These are phyloP conservation scores for Termitomyces sp. DNA, from an alignment of 768 basidiomycete species.

Conservation along the genomic window DNA sequence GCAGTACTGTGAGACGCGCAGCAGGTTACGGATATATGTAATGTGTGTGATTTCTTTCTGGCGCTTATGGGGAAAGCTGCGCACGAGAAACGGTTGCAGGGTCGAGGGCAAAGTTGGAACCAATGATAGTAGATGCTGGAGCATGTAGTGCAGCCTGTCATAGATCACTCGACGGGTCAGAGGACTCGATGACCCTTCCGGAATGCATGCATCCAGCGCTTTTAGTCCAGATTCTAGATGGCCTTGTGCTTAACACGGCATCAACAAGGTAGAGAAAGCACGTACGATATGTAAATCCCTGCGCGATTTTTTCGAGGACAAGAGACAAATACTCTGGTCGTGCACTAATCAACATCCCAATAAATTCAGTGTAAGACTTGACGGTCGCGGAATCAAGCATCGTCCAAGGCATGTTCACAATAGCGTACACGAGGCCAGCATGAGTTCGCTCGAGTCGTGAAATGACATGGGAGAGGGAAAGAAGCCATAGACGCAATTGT, in stretches of 20 bases:
- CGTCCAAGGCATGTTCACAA: slow-evolving; percentile 88
- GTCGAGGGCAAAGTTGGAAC: slow-evolving; percentile 90
- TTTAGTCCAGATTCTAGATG: slow-evolving; percentile 67
- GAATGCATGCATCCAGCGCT: slow-evolving; percentile 48
- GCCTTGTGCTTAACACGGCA: background rate
- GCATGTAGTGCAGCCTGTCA: slow-evolving; percentile 78
- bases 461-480: slow-evolving; percentile 87
- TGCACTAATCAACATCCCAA: slow-evolving; percentile 88
- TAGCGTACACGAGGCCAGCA: slow-evolving; percentile 74
- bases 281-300: slow-evolving; percentile 88
- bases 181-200: slow-evolving; percentile 62
- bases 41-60: slow-evolving; percentile 75
- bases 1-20: slow-evolving; percentile 82
- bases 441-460: slow-evolving; percentile 84
- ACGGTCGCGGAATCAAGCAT: slow-evolving; percentile 84
- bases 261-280: slow-evolving; percentile 13
- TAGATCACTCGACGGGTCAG: slow-evolving; percentile 82
- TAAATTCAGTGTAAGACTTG: slow-evolving; percentile 82
- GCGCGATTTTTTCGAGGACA: slow-evolving; percentile 75
- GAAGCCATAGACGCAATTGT: slow-evolving; percentile 75
- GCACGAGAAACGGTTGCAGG: slow-evolving; percentile 77
- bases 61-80: slow-evolving; percentile 90
- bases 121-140: slow-evolving; percentile 82
- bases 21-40: slow-evolving; percentile 87
- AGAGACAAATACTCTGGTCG: slow-evolving; percentile 86